phyloP scores from a whole-genome alignment of 129 eudicot species.

The Calendula officinalis region DNA sequence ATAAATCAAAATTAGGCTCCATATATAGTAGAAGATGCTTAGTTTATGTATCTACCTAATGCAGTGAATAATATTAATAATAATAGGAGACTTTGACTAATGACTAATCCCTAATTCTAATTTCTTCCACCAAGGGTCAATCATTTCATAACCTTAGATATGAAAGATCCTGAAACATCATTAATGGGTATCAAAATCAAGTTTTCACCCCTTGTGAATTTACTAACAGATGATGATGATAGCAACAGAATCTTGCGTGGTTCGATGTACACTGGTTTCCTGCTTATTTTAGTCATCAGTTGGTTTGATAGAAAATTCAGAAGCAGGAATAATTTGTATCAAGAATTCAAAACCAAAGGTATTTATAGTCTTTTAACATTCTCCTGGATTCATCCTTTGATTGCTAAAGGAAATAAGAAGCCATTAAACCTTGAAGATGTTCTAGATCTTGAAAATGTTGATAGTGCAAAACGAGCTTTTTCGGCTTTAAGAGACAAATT shows the following conservation, averaged over 20 bases:
- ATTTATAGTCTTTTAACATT: conserved; percentile 52
- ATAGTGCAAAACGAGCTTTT: conserved; percentile 47
- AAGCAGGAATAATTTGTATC: not conserved
- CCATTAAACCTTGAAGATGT: conserved; percentile 72
- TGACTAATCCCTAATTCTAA: no score
- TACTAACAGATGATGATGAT: conserved; percentile 2
- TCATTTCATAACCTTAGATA: not conserved
- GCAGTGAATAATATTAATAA: no score
- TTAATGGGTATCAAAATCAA: conserved; percentile 6
- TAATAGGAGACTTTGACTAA: no score
- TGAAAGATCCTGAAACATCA: conserved; percentile 8
- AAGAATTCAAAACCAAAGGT: conserved; percentile 25
- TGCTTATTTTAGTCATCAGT: conserved; percentile 27
- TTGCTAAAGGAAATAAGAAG: conserved; percentile 54
- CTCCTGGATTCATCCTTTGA: conserved; percentile 68
- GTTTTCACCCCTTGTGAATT: not conserved
- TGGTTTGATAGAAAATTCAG: no score
- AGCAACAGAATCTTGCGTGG: conserved; percentile 29
- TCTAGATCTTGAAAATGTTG: conserved; percentile 51
- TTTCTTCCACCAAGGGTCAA: not conserved
- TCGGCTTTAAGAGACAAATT: conserved; percentile 35
- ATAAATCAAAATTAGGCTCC: no score
- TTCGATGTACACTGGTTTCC: conserved; percentile 39
- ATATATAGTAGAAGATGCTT: no score
- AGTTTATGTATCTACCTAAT: no score